phyloP scores from a whole-genome alignment of 2,329 filamentous ascomycete species.

The Gaeumannomyces tritici region DNA sequence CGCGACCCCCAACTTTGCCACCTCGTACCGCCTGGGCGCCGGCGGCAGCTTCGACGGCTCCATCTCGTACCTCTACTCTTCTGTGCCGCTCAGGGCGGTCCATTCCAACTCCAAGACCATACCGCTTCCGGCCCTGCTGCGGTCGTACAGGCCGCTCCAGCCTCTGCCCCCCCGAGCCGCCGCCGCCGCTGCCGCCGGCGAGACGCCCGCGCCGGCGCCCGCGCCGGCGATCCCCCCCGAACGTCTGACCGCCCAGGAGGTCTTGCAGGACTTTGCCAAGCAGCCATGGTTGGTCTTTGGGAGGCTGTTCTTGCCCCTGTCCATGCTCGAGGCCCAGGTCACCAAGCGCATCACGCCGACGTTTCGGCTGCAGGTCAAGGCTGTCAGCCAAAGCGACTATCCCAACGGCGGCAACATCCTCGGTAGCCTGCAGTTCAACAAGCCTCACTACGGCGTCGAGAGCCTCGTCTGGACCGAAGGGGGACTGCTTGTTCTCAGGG shows the following conservation, averaged over 20 bases:
- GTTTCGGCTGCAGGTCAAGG: constrained; percentile 70
- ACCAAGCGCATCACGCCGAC: constrained; percentile 68
- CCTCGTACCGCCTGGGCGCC: constrained; percentile 83
- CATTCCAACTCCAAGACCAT: constrained; percentile 62
- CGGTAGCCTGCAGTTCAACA: constrained; percentile 69
- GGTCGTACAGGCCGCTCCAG: constrained; percentile 71
- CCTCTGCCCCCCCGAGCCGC: constrained; percentile 36
- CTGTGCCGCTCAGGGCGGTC: constrained; percentile 62
- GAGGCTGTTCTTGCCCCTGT: constrained; percentile 72
- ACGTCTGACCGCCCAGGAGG: constrained; percentile 2
- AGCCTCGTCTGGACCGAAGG: constrained; percentile 90
- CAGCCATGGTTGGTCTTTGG: constrained; percentile 55
- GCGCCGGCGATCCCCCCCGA: constrained; percentile 10
- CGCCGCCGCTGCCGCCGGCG: constrained; percentile 9
- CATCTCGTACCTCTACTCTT: constrained; percentile 94
- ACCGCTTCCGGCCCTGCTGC: constrained; percentile 66
- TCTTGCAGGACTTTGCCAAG: constrained; percentile 7
- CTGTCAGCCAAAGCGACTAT: constrained; percentile 62
- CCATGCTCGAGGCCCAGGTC: constrained; percentile 77
- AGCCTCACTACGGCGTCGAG: constrained; percentile 79
- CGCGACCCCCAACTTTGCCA: constrained; percentile 85
- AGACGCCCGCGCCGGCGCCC: not conserved
- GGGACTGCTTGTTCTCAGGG: constrained; percentile 75
- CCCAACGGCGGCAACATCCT: constrained; percentile 69
- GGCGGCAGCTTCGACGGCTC: constrained; percentile 90